These are phyloP conservation scores for Tolypocladium capitatum DNA, from an alignment of 2,329 filamentous ascomycete species.

Conservation along the genomic window DNA sequence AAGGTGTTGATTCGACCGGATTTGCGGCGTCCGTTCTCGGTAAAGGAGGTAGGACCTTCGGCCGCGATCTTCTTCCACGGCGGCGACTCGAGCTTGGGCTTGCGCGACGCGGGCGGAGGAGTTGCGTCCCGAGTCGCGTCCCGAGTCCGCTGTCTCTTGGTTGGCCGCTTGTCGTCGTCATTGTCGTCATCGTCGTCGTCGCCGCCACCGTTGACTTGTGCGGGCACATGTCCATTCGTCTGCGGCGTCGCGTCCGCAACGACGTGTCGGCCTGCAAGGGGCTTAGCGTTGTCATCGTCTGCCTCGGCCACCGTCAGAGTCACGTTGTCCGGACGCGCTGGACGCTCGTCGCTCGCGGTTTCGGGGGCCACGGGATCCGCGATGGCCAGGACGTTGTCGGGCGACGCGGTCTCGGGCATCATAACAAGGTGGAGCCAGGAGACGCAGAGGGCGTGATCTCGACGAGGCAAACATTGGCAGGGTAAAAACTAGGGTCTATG, in stretches of 20 bases:
- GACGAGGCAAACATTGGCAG: constrained; percentile 44
- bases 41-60: constrained; percentile 78
- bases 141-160: constrained; percentile 52
- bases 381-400: constrained; percentile 25
- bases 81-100: constrained; percentile 50
- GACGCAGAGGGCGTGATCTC: constrained; percentile 37
- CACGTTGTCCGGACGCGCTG: constrained; percentile 8
- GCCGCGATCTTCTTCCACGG: constrained; percentile 84
- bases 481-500: constrained; percentile 41
- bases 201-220: constrained; percentile 44
- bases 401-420: constrained; percentile 50
- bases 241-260: constrained; percentile 10
- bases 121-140: constrained; percentile 35
- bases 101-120: constrained; percentile 29
- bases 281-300: constrained; percentile 4
- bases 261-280: constrained; percentile 7
- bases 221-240: constrained; percentile 19
- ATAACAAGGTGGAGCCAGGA: constrained; percentile 30
- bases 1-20: constrained; percentile 50
- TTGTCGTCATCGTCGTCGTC: constrained; percentile 20
- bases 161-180: constrained; percentile 32
- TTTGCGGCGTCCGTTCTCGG: constrained; percentile 56
- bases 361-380: constrained; percentile 15
- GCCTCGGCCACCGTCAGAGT: constrained; percentile 6
- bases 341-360: constrained; percentile 11